phyloP scores from a whole-genome alignment of 1,139 yeast genomes.

The Scheffersomyces segobiensis region DNA sequence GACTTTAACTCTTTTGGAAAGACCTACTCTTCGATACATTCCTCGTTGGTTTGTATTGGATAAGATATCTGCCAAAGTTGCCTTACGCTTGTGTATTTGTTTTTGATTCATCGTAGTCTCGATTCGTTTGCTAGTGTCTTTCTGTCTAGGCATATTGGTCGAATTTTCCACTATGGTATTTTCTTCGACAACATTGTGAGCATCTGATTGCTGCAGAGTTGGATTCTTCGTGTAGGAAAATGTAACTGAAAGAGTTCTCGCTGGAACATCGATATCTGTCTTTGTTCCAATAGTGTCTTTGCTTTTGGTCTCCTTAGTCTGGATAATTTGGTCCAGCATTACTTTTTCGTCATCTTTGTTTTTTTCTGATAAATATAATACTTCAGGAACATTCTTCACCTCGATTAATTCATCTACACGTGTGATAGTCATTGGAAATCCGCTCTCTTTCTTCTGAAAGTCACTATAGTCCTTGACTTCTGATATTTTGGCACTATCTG shows the following conservation, averaged over 20 bases:
- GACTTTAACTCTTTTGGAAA: conserved; percentile 28
- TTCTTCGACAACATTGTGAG: neutral
- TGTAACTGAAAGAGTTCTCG: neutral
- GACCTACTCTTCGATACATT: conserved; percentile 26
- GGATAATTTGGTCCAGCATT: neutral
- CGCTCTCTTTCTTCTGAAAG: neutral
- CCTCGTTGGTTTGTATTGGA: neutral
- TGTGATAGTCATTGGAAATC: neutral
- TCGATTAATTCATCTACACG: neutral
- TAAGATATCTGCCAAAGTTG: neutral
- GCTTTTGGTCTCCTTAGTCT: neutral
- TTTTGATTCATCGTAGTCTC: neutral
- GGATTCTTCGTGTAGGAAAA: neutral
- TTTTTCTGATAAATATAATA: neutral
- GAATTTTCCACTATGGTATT: neutral
- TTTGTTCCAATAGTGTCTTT: neutral
- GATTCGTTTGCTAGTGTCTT: neutral
- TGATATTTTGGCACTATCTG: neutral
- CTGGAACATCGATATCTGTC: neutral
- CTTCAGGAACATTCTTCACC: neutral
- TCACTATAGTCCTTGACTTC: neutral
- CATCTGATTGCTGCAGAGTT: neutral
- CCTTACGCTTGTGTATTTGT: neutral
- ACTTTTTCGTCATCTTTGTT: neutral
- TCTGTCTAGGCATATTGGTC: neutral